A percentile compares a stretch with the other conserved stretches of the same genome.
phyloP scores from a whole-genome alignment of 306 rosid species.

The Vigna angularis region DNA sequence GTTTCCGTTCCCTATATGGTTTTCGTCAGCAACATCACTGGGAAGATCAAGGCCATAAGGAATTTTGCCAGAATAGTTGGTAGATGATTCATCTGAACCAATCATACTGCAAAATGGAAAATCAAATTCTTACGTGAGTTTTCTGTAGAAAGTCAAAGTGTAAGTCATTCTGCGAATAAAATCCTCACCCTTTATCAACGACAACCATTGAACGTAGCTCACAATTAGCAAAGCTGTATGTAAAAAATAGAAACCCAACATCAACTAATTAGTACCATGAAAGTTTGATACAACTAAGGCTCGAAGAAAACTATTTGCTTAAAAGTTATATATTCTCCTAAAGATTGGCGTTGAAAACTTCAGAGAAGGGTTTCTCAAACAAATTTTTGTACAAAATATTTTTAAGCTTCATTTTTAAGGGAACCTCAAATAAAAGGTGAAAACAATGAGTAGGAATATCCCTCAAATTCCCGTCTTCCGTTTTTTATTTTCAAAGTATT shows the following conservation, averaged over 20 bases:
- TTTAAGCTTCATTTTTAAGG: background rate
- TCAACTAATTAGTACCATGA: constrained; percentile 20
- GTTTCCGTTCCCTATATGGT: constrained; percentile 50
- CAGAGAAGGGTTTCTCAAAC: background rate
- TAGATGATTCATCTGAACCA: constrained; percentile 67
- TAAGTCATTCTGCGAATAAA: constrained; percentile 25
- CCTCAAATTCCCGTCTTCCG: background rate
- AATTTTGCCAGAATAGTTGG: constrained; percentile 77
- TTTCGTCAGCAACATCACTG: constrained; percentile 66
- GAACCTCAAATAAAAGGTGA: background rate
- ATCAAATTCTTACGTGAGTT: background rate
- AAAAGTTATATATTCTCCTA: background rate
- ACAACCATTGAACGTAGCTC: constrained; percentile 90
- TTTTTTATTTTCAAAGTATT: background rate
- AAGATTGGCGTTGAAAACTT: background rate
- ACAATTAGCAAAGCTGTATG: constrained; percentile 86
- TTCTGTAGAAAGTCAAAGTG: constrained; percentile 23
- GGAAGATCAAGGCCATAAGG: constrained; percentile 82
- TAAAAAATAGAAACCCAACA: constrained; percentile 20
- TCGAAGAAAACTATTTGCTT: background rate
- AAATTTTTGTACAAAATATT: background rate
- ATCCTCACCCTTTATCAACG: constrained; percentile 76
- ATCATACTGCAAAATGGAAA: constrained; percentile 57
- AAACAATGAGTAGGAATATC: background rate
- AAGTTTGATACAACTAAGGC: constrained; percentile 3